Evolutionary conservation across 306 rosid species (phyloP).

Genomic region (Citrullus colocynthis): DNA sequence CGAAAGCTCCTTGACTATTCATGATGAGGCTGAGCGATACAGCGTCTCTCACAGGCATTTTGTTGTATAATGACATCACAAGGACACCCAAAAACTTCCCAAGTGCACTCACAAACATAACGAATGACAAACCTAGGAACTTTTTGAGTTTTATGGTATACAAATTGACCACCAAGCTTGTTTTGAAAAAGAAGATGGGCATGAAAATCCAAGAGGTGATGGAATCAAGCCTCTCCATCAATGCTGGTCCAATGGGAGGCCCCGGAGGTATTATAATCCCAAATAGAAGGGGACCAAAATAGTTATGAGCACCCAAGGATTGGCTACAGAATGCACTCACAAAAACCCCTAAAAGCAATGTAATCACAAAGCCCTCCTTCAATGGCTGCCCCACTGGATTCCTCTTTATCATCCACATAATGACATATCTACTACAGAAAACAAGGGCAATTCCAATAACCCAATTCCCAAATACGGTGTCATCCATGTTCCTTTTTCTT

Average conservation of each 20-base stretch:
- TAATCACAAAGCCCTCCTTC: background rate
- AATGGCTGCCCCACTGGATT: conserved; percentile 10
- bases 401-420: conserved; percentile 13
- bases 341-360: conserved; percentile 9
- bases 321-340: conserved; percentile 13
- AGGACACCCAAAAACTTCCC: conserved; percentile 21
- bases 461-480: background rate
- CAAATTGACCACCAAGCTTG: conserved; percentile 14
- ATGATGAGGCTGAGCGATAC: conserved; percentile 21
- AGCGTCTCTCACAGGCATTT: conserved; percentile 17
- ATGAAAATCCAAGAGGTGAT: conserved; percentile 17
- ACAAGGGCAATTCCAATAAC: background rate
- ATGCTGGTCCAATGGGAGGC: conserved; percentile 13
- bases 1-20: conserved; percentile 19
- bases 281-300: conserved; percentile 20
- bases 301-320: conserved; percentile 10
- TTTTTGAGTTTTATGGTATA: background rate
- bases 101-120: conserved; percentile 8
- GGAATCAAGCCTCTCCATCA: conserved; percentile 14
- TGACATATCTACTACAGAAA: background rate
- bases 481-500: background rate
- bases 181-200: conserved; percentile 19
- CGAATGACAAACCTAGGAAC: background rate
- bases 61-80: background rate
- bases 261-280: conserved; percentile 20